A percentile compares a stretch with the other conserved stretches of the same genome.
phyloP scores from a whole-genome alignment of 2,329 filamentous ascomycete genomes.

The Alternaria panax region DNA sequence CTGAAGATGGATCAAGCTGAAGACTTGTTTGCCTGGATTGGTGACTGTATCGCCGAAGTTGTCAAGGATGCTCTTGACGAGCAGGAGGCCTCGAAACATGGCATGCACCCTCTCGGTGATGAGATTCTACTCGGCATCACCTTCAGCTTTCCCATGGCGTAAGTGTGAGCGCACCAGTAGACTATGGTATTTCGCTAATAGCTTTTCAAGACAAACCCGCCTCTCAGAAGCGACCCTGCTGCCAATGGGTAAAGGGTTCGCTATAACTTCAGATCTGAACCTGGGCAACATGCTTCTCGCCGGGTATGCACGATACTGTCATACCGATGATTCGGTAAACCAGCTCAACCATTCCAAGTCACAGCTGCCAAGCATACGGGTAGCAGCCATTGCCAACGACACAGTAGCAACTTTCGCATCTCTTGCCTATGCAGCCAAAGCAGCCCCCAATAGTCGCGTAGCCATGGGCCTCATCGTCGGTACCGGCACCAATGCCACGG shows the following conservation, averaged over 20 bases:
- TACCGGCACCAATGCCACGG: constrained; percentile 82
- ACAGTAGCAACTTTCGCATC: constrained; percentile 81
- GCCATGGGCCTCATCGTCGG: constrained; percentile 83
- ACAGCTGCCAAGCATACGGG: constrained; percentile 66
- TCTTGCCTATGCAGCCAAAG: constrained; percentile 74
- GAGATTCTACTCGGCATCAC: constrained; percentile 71
- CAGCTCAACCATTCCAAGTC: constrained; percentile 19
- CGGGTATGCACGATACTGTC: constrained; percentile 66
- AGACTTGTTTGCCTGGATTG: constrained; percentile 82
- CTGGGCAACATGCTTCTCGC: constrained; percentile 65
- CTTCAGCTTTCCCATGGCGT: constrained; percentile 73
- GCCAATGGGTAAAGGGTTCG: constrained; percentile 75
- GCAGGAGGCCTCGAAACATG: constrained; percentile 24
- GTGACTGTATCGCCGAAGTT: constrained; percentile 76
- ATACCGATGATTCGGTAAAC: constrained; percentile 44
- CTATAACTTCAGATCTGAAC: constrained; percentile 66
- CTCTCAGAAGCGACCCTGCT: constrained; percentile 69
- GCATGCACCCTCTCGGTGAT: constrained; percentile 45
- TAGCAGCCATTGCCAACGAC: constrained; percentile 82
- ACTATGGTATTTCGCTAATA: constrained; percentile 17
- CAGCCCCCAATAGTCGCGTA: constrained; percentile 67
- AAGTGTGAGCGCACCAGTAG: constrained; percentile 16
- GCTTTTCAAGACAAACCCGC: constrained; percentile 58
- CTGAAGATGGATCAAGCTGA: constrained; percentile 78
- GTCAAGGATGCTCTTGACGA: constrained; percentile 64